Base-by-base conservation (phyloP, 495 filamentous ascomycete species). In the Durotheca rogersii region DNA sequence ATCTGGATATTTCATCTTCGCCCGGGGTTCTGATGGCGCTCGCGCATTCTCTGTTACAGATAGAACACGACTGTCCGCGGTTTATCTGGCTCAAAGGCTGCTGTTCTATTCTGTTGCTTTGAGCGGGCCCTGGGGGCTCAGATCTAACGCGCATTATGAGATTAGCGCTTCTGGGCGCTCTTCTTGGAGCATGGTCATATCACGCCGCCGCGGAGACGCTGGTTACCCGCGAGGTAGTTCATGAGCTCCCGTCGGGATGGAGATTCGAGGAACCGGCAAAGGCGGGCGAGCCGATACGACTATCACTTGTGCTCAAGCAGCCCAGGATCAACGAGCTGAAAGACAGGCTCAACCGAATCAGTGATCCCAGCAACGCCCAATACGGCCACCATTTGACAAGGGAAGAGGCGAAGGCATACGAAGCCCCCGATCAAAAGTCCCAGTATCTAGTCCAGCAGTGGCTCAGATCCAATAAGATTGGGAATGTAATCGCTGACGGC, bases 281-380 rank as follows among this genome's bases (percentile, higher is more conserved):
- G 2, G 41, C 30, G 17, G 50, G 47, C 25, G 50, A 59, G 11
- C 37, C 17, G 9, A 47, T 55, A 6, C 41, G 20, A 0, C 35
- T 74, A 5, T 66, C 59, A 16, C 53, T 74, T 3, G 66, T 65
- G 6, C 61, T 73, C 31, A 69, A 60, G 23, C 63, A 74, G 37
- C 56, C 68, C 1, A 57, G 62, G 15, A 66, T 73, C 6, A 46
- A 54, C 21, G 61, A 66, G 11, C 51, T 74, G 29, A 70, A 72
- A 39, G 45, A 58, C 7, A 60, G 66, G 16, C 37, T 65, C 11
- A 45, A 58, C 15, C 61, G 49, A 32, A 51, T 48, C 4, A 66
- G 52, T 46, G 31, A 62, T 33, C 53, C 47, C 9, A 6, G 11
- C 11, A 37, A 60, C 18, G 40, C 58, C 25, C 59, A 65, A 30